Evolutionary conservation across 2,329 filamentous ascomycete genomes (phyloP).

Genomic region (Neoascochyta sp.): DNA sequence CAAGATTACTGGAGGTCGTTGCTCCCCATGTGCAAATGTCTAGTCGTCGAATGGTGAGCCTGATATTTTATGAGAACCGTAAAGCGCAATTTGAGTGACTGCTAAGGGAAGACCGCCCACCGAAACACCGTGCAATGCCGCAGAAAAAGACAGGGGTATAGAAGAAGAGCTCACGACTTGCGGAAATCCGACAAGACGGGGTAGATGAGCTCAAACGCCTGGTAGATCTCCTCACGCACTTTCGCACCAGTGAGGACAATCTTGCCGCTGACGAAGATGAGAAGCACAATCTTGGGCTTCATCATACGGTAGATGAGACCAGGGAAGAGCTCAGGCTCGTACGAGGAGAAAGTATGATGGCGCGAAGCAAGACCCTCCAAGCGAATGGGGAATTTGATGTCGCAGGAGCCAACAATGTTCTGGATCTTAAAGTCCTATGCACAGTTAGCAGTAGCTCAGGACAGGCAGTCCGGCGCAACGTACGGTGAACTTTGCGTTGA

Average conservation of each 20-base stretch:
- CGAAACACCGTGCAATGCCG: constrained; percentile 42
- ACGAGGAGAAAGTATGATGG: constrained; percentile 94
- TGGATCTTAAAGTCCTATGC: constrained; percentile 82
- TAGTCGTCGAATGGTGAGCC: constrained; percentile 26
- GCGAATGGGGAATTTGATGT: constrained; percentile 99
- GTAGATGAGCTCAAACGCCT: constrained; percentile 39
- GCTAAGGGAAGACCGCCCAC: constrained; percentile 21
- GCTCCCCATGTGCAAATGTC: constrained; percentile 31
- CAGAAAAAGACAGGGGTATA: constrained; percentile 27
- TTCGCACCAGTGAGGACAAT: constrained; percentile 97
- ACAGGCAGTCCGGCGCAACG: constrained; percentile 15
- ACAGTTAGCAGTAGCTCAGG: constrained; percentile 14
- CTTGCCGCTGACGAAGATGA: constrained; percentile 98
- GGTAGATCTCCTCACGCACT: constrained; percentile 86
- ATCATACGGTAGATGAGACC: constrained; percentile 99
- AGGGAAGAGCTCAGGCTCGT: constrained; percentile 97
- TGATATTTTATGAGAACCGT: constrained; percentile 27
- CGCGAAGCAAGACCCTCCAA: constrained; percentile 91
- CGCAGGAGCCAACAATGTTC: constrained; percentile 97
- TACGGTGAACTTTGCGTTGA: constrained; percentile 93
- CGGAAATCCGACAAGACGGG: constrained; percentile 53
- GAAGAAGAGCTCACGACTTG: constrained; percentile 50
- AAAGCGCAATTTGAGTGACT: constrained; percentile 11
- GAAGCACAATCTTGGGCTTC: constrained; percentile 96
- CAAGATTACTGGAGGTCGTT: constrained; percentile 28